Conservation (phyloP, 768 basidiomycete genomes). For the Chalciporus chontae region DNA sequence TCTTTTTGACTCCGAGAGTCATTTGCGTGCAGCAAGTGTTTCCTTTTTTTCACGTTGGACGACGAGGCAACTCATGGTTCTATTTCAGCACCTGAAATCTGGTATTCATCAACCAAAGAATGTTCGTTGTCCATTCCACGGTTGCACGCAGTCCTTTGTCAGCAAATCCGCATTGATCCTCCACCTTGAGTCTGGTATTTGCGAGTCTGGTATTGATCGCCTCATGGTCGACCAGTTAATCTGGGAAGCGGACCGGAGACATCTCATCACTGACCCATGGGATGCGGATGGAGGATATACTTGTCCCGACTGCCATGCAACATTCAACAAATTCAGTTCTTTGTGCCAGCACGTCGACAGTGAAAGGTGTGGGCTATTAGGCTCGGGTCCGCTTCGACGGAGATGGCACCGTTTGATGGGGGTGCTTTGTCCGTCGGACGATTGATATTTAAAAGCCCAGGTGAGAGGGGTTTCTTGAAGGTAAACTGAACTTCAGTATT, state of each 20-base stretch:
- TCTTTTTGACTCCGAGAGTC: slow-evolving; percentile 34
- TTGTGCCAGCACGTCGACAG: slow-evolving; percentile 67
- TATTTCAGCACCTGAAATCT: slow-evolving; percentile 50
- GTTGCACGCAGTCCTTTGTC: slow-evolving; percentile 48
- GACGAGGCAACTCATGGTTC: background rate
- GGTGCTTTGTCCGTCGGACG: slow-evolving; percentile 11
- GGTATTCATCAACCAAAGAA: slow-evolving; percentile 41
- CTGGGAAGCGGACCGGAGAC: slow-evolving; percentile 39
- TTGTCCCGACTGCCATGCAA: slow-evolving; percentile 46
- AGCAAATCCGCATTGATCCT: slow-evolving; percentile 52
- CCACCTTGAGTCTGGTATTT: slow-evolving; percentile 62
- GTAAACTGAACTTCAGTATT: slow-evolving; percentile 1
- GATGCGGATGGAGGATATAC: slow-evolving; percentile 52
- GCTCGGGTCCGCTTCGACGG: slow-evolving; percentile 41
- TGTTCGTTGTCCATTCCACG: slow-evolving; percentile 37
- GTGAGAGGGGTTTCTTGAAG: slow-evolving; percentile 5
- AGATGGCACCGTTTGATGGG: slow-evolving; percentile 35
- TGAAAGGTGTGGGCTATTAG: slow-evolving; percentile 51
- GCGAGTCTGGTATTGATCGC: slow-evolving; percentile 47
- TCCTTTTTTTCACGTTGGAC: background rate
- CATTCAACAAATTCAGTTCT: slow-evolving; percentile 54
- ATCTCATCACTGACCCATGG: slow-evolving; percentile 53
- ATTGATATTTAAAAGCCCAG: background rate
- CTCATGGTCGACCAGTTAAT: slow-evolving; percentile 35
- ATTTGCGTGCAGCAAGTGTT: slow-evolving; percentile 15